phyloP scores from a whole-genome alignment of 495 filamentous ascomycete species.

The Trichoderma asperelloides region DNA sequence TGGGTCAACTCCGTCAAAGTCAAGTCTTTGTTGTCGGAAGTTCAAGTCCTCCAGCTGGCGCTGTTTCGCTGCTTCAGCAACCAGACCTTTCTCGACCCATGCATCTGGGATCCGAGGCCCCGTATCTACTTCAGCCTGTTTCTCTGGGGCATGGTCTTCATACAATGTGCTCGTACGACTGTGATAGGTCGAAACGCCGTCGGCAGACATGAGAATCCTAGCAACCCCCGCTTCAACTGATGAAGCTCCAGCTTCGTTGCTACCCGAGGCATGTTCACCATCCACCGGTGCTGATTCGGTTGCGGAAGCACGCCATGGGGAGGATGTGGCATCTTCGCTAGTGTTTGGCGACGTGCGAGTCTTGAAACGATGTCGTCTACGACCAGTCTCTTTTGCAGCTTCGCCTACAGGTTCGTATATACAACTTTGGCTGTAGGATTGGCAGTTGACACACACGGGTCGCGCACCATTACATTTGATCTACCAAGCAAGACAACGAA shows the following conservation, averaged over 20 bases:
- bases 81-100: background rate
- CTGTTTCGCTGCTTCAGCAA: slow-evolving; percentile 11
- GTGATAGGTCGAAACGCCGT: background rate
- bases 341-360: background rate
- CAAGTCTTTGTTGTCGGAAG: slow-evolving; percentile 21
- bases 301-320: background rate
- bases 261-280: background rate
- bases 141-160: background rate
- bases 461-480: background rate
- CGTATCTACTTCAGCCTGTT: background rate
- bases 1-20: slow-evolving; percentile 35
- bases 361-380: background rate
- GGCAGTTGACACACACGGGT: background rate
- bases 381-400: background rate
- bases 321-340: background rate
- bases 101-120: background rate
- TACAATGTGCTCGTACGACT: background rate
- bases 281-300: background rate
- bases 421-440: background rate
- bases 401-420: background rate
- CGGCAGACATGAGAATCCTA: background rate
- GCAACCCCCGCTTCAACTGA: background rate
- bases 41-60: slow-evolving; percentile 26
- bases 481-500: background rate
- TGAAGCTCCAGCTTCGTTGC: background rate